phyloP scores from a whole-genome alignment of 1,139 yeast species.

The Barnettozyma hawaiiensis region DNA sequence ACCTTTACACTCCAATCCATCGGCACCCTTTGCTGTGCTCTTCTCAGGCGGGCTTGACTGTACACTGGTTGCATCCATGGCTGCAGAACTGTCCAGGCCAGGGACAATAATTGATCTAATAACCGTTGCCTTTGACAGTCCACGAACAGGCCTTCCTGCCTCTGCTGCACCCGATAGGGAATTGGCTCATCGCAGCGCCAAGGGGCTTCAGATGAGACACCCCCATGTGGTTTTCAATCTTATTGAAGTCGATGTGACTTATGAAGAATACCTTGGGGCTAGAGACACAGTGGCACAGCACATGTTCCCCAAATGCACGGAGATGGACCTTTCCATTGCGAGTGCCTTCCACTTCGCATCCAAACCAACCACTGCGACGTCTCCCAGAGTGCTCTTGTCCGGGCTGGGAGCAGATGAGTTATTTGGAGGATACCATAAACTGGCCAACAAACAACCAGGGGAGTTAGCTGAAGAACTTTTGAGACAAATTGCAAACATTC shows the following conservation, averaged over 20 bases:
- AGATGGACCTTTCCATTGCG: slow-evolving; percentile 93
- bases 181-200: slow-evolving; percentile 61
- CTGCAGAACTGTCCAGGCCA: slow-evolving; percentile 27
- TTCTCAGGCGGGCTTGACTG: slow-evolving; percentile 97
- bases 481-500: slow-evolving; percentile 65
- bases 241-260: slow-evolving; percentile 68
- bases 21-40: slow-evolving; percentile 48
- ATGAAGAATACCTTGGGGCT: slow-evolving; percentile 52
- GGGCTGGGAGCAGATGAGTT: slow-evolving; percentile 98
- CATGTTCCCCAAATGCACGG: slow-evolving; percentile 82
- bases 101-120: slow-evolving; percentile 55
- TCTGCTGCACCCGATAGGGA: slow-evolving; percentile 75
- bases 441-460: slow-evolving; percentile 29
- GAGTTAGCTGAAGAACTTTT: slow-evolving; percentile 50
- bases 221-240: slow-evolving; percentile 39
- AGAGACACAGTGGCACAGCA: slow-evolving; percentile 50
- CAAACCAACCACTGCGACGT: slow-evolving; percentile 39
- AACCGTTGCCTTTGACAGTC: slow-evolving; percentile 93
- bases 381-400: slow-evolving; percentile 68
- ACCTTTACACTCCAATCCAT: slow-evolving; percentile 39
- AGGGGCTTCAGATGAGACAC: slow-evolving; percentile 39
- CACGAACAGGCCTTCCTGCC: slow-evolving; percentile 62
- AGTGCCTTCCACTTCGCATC: slow-evolving; percentile 93
- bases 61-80: slow-evolving; percentile 57
- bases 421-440: slow-evolving; percentile 78